Evolutionary conservation across 306 rosid genomes (phyloP), one percentile per base, ranked within the genome.

Genomic region (barrel medic (Medicago truncatula)): DNA sequence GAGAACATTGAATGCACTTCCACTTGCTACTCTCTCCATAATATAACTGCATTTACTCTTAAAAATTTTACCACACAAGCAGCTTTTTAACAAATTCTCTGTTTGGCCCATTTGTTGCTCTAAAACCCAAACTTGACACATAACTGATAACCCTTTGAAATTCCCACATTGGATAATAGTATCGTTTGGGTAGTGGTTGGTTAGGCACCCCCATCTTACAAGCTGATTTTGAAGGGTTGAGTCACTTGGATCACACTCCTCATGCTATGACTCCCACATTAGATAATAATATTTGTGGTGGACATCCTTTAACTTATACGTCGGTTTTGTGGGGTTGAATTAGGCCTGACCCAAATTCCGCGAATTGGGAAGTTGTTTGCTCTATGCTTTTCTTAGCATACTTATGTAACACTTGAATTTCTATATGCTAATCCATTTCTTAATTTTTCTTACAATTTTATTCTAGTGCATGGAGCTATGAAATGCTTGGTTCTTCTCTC

Each of bases 401-500:
- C 40, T 72, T 53, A 66, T 71, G 20, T 15, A 59, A 71, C 20
- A 20, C 53, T 68, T 60, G 44, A 39, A 61, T 81, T 73, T 70
- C 54, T 71, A 21, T 76, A 54, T 78, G 73, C 64, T 67, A 78
- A 75, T 80, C 44, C 18, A 62, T 73, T 58, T 31, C 49, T 3
- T 79, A 50, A 9, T 82, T 66, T 64, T 41, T 36, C 46, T 62
- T 25, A 21, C 44, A 36, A 44, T 41, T 76, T 36, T 77, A 75
- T 78, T 85, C 71, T 80, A 94, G 98, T 92, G 40, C 89, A 90
- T 85, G 98, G 98, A 78, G 96, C 93, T 84, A 87, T 95, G 87
- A 90, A 91, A 72, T 95, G 98, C 85, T 81, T 95, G 88, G 93
- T 87, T 70, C 97, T 95, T 80, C 90, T 95, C 52, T 87, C 89